Evolutionary conservation across 805 yeast species (phyloP).

Genomic region (Isabelozyma rhagii): DNA sequence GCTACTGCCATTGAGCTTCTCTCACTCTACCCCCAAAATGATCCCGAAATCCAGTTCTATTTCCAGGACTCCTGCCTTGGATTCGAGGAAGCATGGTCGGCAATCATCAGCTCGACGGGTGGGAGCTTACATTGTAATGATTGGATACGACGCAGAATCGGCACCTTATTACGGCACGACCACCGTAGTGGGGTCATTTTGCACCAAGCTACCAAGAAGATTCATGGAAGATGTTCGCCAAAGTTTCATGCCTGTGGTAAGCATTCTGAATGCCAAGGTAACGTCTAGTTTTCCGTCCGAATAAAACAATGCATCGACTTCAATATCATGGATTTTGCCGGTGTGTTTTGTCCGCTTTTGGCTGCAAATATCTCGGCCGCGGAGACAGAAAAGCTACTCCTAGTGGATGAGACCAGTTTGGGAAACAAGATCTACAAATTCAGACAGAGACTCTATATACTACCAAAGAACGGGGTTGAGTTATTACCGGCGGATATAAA

Average conservation of each 20-base stretch:
- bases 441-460: slow-evolving; percentile 25
- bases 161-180: not conserved
- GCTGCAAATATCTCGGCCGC: slow-evolving; percentile 10
- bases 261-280: not conserved
- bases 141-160: slow-evolving; percentile 3
- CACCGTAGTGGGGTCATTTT: slow-evolving; percentile 11
- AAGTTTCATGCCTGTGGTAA: not conserved
- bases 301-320: slow-evolving; percentile 38
- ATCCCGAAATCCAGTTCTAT: slow-evolving; percentile 34
- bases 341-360: slow-evolving; percentile 23
- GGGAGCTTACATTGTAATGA: slow-evolving; percentile 10
- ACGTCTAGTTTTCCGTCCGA: slow-evolving; percentile 13
- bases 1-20: slow-evolving; percentile 27
- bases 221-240: not conserved
- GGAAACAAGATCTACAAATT: slow-evolving; percentile 21
- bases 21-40: slow-evolving; percentile 40
- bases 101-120: slow-evolving; percentile 21
- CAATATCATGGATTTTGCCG: slow-evolving; percentile 30
- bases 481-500: slow-evolving; percentile 34
- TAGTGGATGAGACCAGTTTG: slow-evolving; percentile 12
- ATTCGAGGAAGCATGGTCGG: slow-evolving; percentile 53
- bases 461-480: slow-evolving; percentile 19
- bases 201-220: not conserved
- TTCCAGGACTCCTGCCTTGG: slow-evolving; percentile 44
- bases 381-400: slow-evolving; percentile 7